phyloP scores from a whole-genome alignment of 2,329 filamentous ascomycete species.

The Ceratocystis eucalypticola region DNA sequence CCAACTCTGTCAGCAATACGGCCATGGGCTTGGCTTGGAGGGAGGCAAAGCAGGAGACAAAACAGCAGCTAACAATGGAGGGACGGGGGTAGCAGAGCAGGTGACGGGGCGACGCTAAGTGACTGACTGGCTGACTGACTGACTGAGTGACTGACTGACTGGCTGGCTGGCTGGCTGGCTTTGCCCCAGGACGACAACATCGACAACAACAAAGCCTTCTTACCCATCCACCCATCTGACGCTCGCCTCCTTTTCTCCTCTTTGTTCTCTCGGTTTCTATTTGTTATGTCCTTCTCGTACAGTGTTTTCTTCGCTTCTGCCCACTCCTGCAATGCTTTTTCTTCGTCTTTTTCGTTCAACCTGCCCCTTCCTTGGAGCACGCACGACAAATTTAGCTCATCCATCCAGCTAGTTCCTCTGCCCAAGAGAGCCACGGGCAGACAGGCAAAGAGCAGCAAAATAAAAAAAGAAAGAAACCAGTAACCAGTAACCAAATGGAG shows the following conservation, averaged over 20 bases:
- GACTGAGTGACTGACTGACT: neutral
- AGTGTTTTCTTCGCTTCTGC: too few species aligned
- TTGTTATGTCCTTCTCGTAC: too few species aligned
- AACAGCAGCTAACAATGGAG: neutral
- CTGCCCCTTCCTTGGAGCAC: too few species aligned
- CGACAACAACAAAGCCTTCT: neutral
- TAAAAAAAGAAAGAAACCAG: too few species aligned
- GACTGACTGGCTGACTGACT: neutral
- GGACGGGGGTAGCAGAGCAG: neutral
- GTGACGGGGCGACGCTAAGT: neutral
- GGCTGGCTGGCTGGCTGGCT: neutral
- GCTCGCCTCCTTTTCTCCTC: neutral
- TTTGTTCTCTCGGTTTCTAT: too few species aligned
- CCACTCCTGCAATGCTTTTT: too few species aligned
- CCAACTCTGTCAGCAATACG: neutral
- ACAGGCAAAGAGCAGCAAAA: too few species aligned
- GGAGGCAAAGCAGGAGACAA: neutral
- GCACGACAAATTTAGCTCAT: too few species aligned
- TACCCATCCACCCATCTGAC: neutral
- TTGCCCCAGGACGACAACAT: neutral
- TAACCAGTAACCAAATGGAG: too few species aligned
- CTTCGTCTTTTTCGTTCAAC: too few species aligned
- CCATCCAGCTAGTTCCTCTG: too few species aligned
- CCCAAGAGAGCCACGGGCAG: too few species aligned
- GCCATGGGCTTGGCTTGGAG: neutral